phyloP scores from a whole-genome alignment of 164 flowering plant species.

The Tetrastigma voinierianum region DNA sequence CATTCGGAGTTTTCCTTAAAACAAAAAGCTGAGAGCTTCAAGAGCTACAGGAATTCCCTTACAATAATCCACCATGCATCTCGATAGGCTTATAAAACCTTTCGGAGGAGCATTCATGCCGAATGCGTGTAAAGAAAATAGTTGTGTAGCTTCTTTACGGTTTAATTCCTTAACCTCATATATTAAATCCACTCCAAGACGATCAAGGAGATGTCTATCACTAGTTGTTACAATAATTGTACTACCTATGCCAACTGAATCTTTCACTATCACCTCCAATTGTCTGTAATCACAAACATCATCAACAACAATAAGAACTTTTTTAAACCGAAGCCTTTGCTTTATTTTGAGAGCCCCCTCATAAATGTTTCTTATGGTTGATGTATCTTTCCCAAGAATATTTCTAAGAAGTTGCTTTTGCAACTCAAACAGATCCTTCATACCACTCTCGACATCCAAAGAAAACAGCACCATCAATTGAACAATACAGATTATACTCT shows the following conservation, averaged over 20 bases:
- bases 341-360: not conserved
- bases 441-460: slow-evolving; percentile 8
- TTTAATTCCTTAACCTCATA: not conserved
- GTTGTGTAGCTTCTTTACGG: not conserved
- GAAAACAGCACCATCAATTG: slow-evolving; percentile 9
- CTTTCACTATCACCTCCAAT: slow-evolving; percentile 4
- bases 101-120: not conserved
- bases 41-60: slow-evolving; percentile 9
- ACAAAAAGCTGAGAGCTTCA: not conserved
- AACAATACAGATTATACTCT: slow-evolving; percentile 4
- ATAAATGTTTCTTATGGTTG: not conserved
- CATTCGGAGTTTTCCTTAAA: not conserved
- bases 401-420: slow-evolving; percentile 15
- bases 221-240: slow-evolving; percentile 3
- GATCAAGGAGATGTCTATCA: not conserved
- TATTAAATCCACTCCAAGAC: not conserved
- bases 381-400: not conserved
- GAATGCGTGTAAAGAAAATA: slow-evolving; percentile 5
- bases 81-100: not conserved
- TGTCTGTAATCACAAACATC: slow-evolving; percentile 16
- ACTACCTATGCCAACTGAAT: slow-evolving; percentile 1
- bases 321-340: slow-evolving; percentile 5
- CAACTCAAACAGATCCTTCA: not conserved
- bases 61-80: not conserved
- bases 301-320: slow-evolving; percentile 25